Base-by-base conservation (phyloP, 2,329 filamentous ascomycete genomes). In the Phyllosticta capitalensis region DNA sequence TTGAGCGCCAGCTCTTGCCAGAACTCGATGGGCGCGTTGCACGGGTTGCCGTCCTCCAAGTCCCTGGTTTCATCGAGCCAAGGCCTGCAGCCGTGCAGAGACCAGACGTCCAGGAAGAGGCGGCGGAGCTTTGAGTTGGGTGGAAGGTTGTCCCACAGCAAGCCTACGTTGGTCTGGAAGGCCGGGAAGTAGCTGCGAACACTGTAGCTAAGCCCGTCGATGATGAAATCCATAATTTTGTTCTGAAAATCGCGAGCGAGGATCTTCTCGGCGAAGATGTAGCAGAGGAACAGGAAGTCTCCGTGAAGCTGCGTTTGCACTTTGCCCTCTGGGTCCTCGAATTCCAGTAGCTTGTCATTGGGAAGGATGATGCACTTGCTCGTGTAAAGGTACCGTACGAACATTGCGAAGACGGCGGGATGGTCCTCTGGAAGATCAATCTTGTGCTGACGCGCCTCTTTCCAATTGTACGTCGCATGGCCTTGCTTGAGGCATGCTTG, bases 231-330 rank as follows among this genome's bases (percentile, higher is more conserved):
- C 21, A 69, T 53, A 1, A 66, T 59, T 2, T 60, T 61, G 50
- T 71, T 69, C 21, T 61, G 64, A 61, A 61, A 68, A 69, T 3
- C 52, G 54, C 22, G 65, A 62, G 71, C 68, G 6, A 59, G 52
- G 1, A 69, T 19, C 26, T 63, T 58, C 3, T 63, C 60, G 5
- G 65, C 69, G 0, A 72, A 58, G 12, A 66, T 26, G 60, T 69
- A 69, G n/a, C 63, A 53, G 3, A 62, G 54, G 2, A 61, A 61
- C 0, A 69, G 61, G 2, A 17, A 3, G 21, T 45, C 19, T 1
- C 20, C 12, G 9, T 17, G 22, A 30, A 12, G 17, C 1, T 6
- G 14, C 38, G 38, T 7, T 7, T 45, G 14, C 14, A n/a, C 17
- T n/a, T 4, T 6, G 5, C 38, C 38, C 5, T 19, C 38, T 6